Evolutionary conservation across 495 filamentous ascomycete genomes (phyloP).

Genomic region (Podospora conica): DNA sequence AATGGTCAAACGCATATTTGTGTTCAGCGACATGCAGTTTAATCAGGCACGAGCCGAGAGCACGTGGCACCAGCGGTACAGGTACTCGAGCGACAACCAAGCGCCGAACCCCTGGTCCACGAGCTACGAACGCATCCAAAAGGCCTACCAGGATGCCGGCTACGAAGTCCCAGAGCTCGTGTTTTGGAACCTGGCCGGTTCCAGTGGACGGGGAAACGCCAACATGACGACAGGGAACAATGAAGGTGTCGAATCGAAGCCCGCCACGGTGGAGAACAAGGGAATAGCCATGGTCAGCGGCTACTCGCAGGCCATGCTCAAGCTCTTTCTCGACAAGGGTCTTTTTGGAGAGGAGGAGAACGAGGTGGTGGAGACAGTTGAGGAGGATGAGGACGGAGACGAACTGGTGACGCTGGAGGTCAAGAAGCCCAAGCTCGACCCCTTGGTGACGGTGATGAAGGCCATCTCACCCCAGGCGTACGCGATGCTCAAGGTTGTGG

Average conservation of each 20-base stretch:
- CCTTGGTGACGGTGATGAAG: constrained; percentile 35
- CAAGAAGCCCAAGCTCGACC: constrained; percentile 29
- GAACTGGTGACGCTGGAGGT: constrained; percentile 11
- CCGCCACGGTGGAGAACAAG: constrained; percentile 28
- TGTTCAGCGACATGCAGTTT: constrained; percentile 48
- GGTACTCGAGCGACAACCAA: too few relatives aligned
- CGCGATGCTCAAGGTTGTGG: constrained; percentile 40
- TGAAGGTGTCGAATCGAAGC: constrained; percentile 33
- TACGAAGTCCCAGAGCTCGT: constrained; percentile 45
- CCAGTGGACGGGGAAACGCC: constrained; percentile 24
- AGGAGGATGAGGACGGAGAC: constrained; percentile 27
- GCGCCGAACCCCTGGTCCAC: too few relatives aligned
- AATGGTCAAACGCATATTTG: constrained; percentile 46
- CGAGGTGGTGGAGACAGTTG: constrained; percentile 20
- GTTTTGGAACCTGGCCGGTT: constrained; percentile 47
- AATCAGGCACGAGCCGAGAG: constrained; percentile 29
- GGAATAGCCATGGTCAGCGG: constrained; percentile 40
- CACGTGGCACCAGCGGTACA: too few relatives aligned
- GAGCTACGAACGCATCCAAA: constrained; percentile 36
- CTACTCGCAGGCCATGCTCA: constrained; percentile 44
- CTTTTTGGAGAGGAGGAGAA: constrained; percentile 33
- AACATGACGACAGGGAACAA: too few relatives aligned
- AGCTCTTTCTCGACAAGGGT: constrained; percentile 42
- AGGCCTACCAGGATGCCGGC: constrained; percentile 32
- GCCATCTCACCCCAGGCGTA: constrained; percentile 38